phyloP scores from a whole-genome alignment of 2,329 filamentous ascomycete genomes.

The Knoxdaviesia capensis region DNA sequence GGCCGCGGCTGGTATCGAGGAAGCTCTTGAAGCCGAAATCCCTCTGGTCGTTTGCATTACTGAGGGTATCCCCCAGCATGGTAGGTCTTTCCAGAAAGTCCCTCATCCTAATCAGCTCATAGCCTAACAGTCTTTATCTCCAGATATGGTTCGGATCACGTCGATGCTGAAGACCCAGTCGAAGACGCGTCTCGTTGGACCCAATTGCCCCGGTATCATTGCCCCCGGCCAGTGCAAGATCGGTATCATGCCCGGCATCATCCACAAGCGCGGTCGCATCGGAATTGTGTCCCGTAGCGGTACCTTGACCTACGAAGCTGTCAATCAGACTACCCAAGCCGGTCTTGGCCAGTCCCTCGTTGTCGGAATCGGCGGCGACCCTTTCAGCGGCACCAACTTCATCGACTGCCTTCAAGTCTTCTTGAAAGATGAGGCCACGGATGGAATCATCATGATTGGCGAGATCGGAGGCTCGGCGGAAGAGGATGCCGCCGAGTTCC shows the following conservation, averaged over 20 bases:
- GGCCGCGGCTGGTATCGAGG: slow-evolving; percentile 88
- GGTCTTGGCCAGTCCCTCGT: slow-evolving; percentile 96
- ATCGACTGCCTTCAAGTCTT: slow-evolving; percentile 98
- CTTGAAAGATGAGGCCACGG: slow-evolving; percentile 85
- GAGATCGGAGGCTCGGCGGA: slow-evolving; percentile 96
- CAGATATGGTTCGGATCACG: slow-evolving; percentile 98
- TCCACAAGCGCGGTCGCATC: slow-evolving; percentile 97
- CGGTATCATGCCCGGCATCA: slow-evolving; percentile 98
- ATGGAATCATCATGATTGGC: slow-evolving; percentile 99
- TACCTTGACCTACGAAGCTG: slow-evolving; percentile 96
- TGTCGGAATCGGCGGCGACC: slow-evolving; percentile 94
- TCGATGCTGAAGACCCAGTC: slow-evolving; percentile 91
- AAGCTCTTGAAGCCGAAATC: slow-evolving; percentile 83
- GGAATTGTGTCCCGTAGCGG: slow-evolving; percentile 97
- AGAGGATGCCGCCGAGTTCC: slow-evolving; percentile 94
- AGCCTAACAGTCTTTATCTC: background rate
- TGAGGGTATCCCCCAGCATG: slow-evolving; percentile 93
- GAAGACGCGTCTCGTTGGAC: slow-evolving; percentile 92
- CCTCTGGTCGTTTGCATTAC: slow-evolving; percentile 94
- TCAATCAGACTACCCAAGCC: slow-evolving; percentile 97
- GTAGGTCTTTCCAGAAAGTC: slow-evolving; percentile 27
- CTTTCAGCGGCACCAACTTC: slow-evolving; percentile 98
- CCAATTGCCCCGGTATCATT: slow-evolving; percentile 97
- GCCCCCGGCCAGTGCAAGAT: slow-evolving; percentile 96
- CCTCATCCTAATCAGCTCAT: slow-evolving; percentile 1